Evolutionary conservation across 176 grass and related monocot genomes (phyloP), one percentile per base, ranked within the genome.

Genomic region (Cocos nucifera): DNA sequence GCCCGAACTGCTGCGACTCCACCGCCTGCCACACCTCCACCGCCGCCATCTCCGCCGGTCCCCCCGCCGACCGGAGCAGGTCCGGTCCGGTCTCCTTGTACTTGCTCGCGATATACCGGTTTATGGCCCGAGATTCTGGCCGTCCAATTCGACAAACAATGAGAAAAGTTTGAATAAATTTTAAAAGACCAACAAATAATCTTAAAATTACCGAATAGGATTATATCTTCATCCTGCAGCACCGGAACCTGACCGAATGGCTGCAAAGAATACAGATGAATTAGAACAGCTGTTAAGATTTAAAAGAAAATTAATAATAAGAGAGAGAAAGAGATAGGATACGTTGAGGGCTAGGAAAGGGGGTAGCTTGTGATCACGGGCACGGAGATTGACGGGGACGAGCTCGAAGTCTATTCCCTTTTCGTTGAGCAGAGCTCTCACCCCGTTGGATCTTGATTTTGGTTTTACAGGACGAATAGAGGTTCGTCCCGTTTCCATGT

Each of bases 231-330:
- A 23, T 96, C 91, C 71, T 87, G 60, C 32, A 96, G 59, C 26
- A 25, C 86, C 0, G 91, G 91, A 72, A 96, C 80, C 80, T 96
- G 80, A 66, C 86, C 91, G 4, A 96, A 96, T 26, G 91, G 91
- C 91, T 96, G 83, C 78, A 44, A 44, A 12, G 35, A 44, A 44
- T 3, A 44, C 7, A 30, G 4, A 30, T 30, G 28, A 30, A 30
- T 30, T 30, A 44, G 8, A 44, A 14, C 6, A 12, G 6, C 10
- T 2, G 10, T 44, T 44, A 44, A 44, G 35, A 14, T 14, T 44
- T 12, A 2, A 39, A 12, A 9, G 10, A 44, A 44, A 12, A 44
- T 14, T 21, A 44, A 44, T 0, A 14, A 3, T 10, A 12, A 44
- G 35, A 44, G 54, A 15, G 15, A 8, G 54, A 8, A 6, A 14